Conservation (phyloP, 495 filamentous ascomycete species). For the Chaetomium fimeti region DNA sequence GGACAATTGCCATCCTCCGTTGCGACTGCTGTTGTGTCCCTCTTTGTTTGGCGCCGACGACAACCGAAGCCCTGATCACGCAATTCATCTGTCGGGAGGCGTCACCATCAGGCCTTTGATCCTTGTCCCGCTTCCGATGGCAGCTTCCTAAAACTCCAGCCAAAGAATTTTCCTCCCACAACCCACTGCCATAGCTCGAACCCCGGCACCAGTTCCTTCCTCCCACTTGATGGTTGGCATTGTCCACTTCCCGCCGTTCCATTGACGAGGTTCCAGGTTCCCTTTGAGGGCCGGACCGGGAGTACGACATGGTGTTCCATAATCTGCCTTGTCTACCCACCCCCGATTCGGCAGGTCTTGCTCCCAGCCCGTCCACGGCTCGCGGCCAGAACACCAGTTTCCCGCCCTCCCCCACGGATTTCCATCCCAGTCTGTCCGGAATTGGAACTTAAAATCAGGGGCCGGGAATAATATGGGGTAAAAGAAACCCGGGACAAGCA, state of each 20-base stretch:
- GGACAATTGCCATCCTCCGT: background rate
- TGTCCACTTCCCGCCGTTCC: background rate
- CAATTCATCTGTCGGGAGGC: conserved; percentile 16
- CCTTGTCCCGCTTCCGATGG: conserved; percentile 1
- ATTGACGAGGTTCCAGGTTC: background rate
- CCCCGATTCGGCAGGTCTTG: background rate
- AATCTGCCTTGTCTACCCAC: background rate
- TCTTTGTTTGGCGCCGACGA: conserved; percentile 13
- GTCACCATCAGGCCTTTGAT: conserved; percentile 4
- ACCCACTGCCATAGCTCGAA: background rate
- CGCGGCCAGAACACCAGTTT: background rate
- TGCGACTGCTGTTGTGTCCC: no score
- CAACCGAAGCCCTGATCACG: conserved; percentile 23
- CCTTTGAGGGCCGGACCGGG: background rate
- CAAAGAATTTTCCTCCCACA: background rate
- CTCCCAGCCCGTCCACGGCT: background rate
- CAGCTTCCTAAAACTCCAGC: background rate
- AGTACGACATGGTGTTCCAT: background rate
- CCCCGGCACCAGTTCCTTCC: background rate
- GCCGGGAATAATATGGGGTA: conserved; percentile 11
- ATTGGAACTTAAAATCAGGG: background rate
- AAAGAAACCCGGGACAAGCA: conserved; percentile 23
- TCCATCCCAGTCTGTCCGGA: background rate
- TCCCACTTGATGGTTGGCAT: background rate
- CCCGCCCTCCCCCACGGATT: background rate